Base-by-base conservation (phyloP, 176 grass and related monocot genomes). In the Raddia distichophylla region DNA sequence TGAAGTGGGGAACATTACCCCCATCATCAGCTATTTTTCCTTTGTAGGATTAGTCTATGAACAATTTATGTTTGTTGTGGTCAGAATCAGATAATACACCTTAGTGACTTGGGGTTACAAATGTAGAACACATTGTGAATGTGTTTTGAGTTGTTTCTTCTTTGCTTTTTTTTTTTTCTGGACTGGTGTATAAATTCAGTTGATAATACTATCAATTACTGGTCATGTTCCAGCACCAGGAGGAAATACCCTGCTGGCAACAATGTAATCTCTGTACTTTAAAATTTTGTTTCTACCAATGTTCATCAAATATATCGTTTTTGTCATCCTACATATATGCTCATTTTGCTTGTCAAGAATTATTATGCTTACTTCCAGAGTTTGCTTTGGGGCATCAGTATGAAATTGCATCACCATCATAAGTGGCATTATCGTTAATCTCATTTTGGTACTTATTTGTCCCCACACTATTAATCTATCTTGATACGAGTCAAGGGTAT, bases 1-100 rank as follows among this genome's bases (percentile, higher is more conserved):
- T 79, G 67, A 72, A 72, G 57, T 65, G 88, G 84, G 88, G 79
- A 59, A 62, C 20, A 49, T 51, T 56, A 27, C 79, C 88, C 83
- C 43, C 7, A 11, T 66, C 44, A 8, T 54, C 18, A 58, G 51
- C 11, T 83, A 40, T 18, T 83, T 84, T 76, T 49, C 77, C n/a
- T 55, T 84, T 33, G 73, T 72, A 67, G 85, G 47, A 68, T 79
- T 77, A 85, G 65, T 40, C 56, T 76, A 80, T 47, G 71, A 84
- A 73, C 64, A 15, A 9, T 76, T 73, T 61, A 68, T 81, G 46
- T 73, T 81, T 75, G 59, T 83, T 78, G 71, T 91, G 78, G 50
- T 84, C 71, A 67, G 60, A 76, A 50, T 84, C 71, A 67, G 60
- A 76, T 72, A 53, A 88, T 82, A 87, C 60, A 67, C 58, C 19